Percentiles rank a stretch among this genome's conserved stretches.
phyloP scores from a whole-genome alignment of 805 yeast genomes.

The Metschnikowia aberdeeniae region DNA sequence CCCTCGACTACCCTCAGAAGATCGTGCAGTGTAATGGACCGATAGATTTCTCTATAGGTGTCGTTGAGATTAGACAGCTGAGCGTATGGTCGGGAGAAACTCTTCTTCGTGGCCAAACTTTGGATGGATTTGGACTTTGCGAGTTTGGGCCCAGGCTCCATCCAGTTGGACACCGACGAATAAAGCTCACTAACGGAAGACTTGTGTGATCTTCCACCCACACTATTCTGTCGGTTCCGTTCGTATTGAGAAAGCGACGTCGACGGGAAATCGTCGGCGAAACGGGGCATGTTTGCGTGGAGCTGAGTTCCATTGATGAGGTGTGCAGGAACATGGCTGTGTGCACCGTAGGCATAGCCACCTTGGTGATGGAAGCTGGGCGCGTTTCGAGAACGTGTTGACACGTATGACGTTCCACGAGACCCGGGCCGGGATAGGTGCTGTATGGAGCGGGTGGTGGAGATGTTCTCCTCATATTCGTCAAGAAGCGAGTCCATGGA shows the following conservation, averaged over 20 bases:
- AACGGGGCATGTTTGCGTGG: no score
- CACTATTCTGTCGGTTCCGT: conserved; percentile 19
- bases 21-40: conserved; percentile 34
- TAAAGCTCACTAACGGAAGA: conserved; percentile 41
- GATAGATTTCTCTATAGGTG: conserved; percentile 34
- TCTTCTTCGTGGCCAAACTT: conserved; percentile 12
- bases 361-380: not conserved
- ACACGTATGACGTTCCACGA: conserved; percentile 22
- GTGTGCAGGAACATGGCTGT: no score
- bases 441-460: conserved; percentile 23
- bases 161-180: conserved; percentile 47
- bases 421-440: conserved; percentile 27
- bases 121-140: conserved; percentile 15
- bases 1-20: conserved; percentile 18
- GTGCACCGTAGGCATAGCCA: no score
- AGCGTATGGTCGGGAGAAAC: not conserved
- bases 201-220: conserved; percentile 26
- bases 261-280: conserved; percentile 24
- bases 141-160: conserved; percentile 39
- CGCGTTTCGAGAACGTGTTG: conserved; percentile 4
- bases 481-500: conserved; percentile 41
- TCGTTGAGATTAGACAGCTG: conserved; percentile 21
- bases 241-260: conserved; percentile 37
- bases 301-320: no score
- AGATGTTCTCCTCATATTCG: conserved; percentile 42